Evolutionary conservation across 2,329 filamentous ascomycete genomes (phyloP).

Genomic region (Drechslerella stenobrocha): DNA sequence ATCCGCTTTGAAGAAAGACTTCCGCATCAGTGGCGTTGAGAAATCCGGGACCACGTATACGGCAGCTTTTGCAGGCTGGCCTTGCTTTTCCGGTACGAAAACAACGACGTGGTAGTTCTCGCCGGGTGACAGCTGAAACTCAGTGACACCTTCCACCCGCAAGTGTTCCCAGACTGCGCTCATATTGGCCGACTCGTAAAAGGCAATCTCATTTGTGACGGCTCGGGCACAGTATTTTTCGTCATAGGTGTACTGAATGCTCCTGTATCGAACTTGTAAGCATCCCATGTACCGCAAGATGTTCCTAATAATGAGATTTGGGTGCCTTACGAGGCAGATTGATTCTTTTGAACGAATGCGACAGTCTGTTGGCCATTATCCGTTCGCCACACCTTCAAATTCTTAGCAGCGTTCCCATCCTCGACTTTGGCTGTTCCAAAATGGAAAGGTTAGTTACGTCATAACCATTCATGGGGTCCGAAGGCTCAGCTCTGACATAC

Average conservation of each 20-base stretch:
- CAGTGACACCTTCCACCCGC: conserved; percentile 82
- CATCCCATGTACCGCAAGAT: neutral
- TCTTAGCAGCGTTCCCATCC: conserved; percentile 89
- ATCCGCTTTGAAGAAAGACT: conserved; percentile 99
- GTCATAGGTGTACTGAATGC: conserved; percentile 92
- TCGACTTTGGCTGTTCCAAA: conserved; percentile 73
- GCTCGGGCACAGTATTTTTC: conserved; percentile 89
- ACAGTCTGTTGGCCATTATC: conserved; percentile 70
- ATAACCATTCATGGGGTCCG: neutral
- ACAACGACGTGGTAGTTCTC: conserved; percentile 90
- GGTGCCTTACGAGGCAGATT: conserved; percentile 73
- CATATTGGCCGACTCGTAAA: conserved; percentile 87
- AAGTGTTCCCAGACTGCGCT: conserved; percentile 92
- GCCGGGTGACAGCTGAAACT: conserved; percentile 87
- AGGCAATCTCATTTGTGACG: conserved; percentile 97
- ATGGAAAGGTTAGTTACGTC: neutral
- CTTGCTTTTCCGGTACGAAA: conserved; percentile 95
- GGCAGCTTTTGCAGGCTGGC: conserved; percentile 89
- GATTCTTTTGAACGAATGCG: conserved; percentile 94
- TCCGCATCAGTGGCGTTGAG: conserved; percentile 79
- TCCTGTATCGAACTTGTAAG: conserved; percentile 56
- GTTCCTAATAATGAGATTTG: neutral
- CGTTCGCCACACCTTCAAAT: conserved; percentile 93
- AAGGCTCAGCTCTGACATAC: conserved; percentile 43
- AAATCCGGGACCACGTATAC: conserved; percentile 93